Conservation (phyloP, 2,329 filamentous ascomycete genomes). For the Lecanicillium sp. region DNA sequence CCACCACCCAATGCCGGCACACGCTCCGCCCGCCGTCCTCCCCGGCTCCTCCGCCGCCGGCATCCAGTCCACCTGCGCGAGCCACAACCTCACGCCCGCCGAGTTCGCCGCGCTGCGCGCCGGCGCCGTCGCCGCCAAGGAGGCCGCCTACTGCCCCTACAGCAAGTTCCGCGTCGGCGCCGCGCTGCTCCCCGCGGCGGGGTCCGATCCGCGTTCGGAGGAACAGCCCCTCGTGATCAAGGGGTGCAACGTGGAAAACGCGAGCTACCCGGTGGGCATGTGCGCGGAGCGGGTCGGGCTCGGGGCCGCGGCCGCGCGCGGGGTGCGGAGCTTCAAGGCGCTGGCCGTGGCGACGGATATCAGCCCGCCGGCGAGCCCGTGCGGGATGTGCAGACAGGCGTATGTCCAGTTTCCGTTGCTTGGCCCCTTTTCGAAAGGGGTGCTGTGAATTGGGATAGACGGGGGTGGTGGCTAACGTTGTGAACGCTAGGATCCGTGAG, state of each 20-base stretch:
- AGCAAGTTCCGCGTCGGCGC: constrained; percentile 88
- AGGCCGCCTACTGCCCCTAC: constrained; percentile 84
- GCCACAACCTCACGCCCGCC: constrained; percentile 45
- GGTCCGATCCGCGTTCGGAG: background rate
- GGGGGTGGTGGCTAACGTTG: constrained; percentile 16
- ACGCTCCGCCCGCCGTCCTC: constrained; percentile 19
- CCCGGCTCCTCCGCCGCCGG: constrained; percentile 23
- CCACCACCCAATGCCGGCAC: constrained; percentile 14
- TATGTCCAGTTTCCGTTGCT: constrained; percentile 38
- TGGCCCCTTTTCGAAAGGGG: background rate
- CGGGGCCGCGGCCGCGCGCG: constrained; percentile 65
- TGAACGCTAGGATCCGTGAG: constrained; percentile 60
- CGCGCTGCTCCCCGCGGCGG: constrained; percentile 56
- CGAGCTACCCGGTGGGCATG: constrained; percentile 86
- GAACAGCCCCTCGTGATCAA: constrained; percentile 21
- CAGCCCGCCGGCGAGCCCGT: constrained; percentile 64
- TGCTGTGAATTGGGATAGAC: constrained; percentile 12
- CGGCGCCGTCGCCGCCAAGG: constrained; percentile 65
- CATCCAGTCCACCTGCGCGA: constrained; percentile 23
- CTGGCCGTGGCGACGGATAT: constrained; percentile 83
- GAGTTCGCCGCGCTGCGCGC: constrained; percentile 61
- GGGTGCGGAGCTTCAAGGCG: constrained; percentile 60
- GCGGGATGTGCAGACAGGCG: constrained; percentile 96
- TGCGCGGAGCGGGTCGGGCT: constrained; percentile 93
- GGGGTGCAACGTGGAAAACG: constrained; percentile 92